A percentile compares a stretch with the other conserved stretches of the same genome.
These are phyloP conservation scores for Calonectria pauciramosa DNA, from an alignment of 2,329 filamentous ascomycete genomes.

Conservation along the genomic window DNA sequence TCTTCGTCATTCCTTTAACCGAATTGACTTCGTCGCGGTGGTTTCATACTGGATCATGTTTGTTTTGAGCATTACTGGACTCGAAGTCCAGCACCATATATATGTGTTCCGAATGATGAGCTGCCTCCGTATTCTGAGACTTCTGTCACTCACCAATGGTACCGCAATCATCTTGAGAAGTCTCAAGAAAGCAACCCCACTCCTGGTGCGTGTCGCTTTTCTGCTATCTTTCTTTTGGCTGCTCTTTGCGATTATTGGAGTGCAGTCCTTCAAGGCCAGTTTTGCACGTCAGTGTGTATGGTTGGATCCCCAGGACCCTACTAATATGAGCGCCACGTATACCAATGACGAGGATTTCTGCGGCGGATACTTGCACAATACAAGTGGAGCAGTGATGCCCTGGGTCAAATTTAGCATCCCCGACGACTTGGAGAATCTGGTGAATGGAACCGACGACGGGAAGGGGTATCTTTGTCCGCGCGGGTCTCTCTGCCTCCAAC, in stretches of 20 bases:
- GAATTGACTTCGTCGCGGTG: conserved; percentile 93
- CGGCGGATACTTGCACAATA: conserved; percentile 81
- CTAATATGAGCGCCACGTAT: conserved; percentile 68
- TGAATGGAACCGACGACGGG: conserved; percentile 63
- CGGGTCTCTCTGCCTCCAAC: conserved; percentile 86
- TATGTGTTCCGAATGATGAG: conserved; percentile 98
- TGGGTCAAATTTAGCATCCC: conserved; percentile 71
- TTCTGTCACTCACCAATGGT: conserved; percentile 93
- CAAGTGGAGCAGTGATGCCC: conserved; percentile 69
- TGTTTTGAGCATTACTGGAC: conserved; percentile 75
- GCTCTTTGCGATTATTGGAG: conserved; percentile 94
- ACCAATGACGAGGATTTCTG: conserved; percentile 82
- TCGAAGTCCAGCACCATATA: conserved; percentile 79
- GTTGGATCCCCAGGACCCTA: conserved; percentile 74
- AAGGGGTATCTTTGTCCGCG: conserved; percentile 93
- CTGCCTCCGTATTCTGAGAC: conserved; percentile 89
- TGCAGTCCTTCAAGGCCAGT: conserved; percentile 95
- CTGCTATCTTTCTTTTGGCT: conserved; percentile 98
- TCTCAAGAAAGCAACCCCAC: conserved; percentile 93
- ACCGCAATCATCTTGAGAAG: conserved; percentile 95
- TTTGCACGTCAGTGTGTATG: conserved; percentile 83
- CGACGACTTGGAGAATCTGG: conserved; percentile 61
- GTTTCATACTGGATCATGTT: conserved; percentile 97
- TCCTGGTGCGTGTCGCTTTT: conserved; percentile 93
- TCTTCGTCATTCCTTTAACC: conserved; percentile 94